phyloP scores from a whole-genome alignment of 345 rosid species.

The Camelina neglecta region DNA sequence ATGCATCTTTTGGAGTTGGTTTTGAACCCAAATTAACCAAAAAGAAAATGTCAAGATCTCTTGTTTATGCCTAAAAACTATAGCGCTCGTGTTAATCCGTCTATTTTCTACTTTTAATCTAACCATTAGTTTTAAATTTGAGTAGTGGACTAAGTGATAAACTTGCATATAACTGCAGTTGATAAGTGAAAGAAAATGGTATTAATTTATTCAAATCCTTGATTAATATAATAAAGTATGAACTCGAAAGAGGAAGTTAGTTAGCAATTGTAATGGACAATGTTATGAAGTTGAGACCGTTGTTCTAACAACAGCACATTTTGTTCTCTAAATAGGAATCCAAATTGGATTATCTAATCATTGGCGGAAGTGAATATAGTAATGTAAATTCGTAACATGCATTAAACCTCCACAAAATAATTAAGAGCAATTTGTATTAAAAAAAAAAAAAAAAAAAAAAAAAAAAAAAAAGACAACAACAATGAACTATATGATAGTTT shows the following conservation, averaged over 20 bases:
- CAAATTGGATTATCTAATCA: slow-evolving; percentile 24
- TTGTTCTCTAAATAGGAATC: slow-evolving; percentile 37
- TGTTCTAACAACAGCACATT: slow-evolving; percentile 35
- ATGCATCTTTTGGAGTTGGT: slow-evolving; percentile 2
- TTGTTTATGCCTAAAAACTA: not conserved
- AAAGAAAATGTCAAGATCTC: not conserved
- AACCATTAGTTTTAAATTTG: not conserved
- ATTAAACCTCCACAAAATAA: not conserved
- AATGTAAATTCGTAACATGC: slow-evolving; percentile 22
- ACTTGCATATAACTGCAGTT: not conserved
- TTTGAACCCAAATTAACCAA: slow-evolving; percentile 5
- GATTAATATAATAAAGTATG: not conserved
- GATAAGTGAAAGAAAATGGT: not conserved
- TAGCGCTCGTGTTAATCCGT: not conserved
- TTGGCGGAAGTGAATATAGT: slow-evolving; percentile 17
- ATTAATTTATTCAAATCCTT: not conserved
- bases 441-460: too few relatives aligned
- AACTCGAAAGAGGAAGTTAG: slow-evolving; percentile 9
- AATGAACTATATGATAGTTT: too few relatives aligned
- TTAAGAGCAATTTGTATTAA: not conserved
- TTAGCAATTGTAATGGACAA: slow-evolving; percentile 12
- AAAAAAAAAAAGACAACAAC: too few relatives aligned
- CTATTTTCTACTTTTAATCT: not conserved
- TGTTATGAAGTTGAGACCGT: not conserved
- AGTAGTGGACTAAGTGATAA: not conserved